These are phyloP conservation scores for Colletotrichum falcatum DNA, from an alignment of 2,329 filamentous ascomycete species.

Conservation along the genomic window DNA sequence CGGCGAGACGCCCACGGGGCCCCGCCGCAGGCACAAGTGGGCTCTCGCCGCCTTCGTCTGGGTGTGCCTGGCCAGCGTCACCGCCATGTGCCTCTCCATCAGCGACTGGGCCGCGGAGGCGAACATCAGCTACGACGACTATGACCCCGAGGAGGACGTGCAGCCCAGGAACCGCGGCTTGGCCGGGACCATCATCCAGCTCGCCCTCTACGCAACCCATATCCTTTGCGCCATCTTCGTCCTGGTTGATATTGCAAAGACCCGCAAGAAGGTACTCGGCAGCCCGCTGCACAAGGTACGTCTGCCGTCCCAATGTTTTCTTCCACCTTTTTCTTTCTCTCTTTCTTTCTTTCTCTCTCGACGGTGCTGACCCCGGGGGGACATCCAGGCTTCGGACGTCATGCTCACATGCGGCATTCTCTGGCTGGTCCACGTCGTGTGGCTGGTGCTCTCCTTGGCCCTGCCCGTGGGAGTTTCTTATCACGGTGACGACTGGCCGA, in stretches of 20 bases:
- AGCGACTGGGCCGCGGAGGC: slow-evolving; percentile 5
- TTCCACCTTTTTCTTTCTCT: background rate
- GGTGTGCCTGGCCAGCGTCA: slow-evolving; percentile 19
- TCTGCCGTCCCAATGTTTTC: background rate
- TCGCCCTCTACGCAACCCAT: background rate
- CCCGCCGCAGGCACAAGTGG: background rate
- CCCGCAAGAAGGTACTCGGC: slow-evolving; percentile 24
- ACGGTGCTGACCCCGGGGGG: background rate
- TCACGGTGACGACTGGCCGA: background rate
- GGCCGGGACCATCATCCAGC: no score
- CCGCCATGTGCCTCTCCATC: slow-evolving; percentile 19
- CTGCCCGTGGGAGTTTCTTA: no score
- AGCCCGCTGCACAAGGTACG: slow-evolving; percentile 26
- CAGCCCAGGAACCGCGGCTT: no score
- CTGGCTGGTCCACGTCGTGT: background rate
- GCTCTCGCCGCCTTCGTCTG: slow-evolving; percentile 20
- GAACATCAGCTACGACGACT: no score
- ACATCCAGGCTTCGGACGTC: background rate
- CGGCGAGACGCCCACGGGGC: background rate
- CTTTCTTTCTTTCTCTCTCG: slow-evolving; percentile 10
- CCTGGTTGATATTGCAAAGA: slow-evolving; percentile 21
- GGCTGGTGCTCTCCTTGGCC: background rate
- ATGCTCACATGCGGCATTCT: background rate
- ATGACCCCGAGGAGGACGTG: no score
- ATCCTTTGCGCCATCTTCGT: slow-evolving; percentile 11